Conservation (phyloP, 371 early-diverging fungal species). For the Sporodiniella umbellata region DNA sequence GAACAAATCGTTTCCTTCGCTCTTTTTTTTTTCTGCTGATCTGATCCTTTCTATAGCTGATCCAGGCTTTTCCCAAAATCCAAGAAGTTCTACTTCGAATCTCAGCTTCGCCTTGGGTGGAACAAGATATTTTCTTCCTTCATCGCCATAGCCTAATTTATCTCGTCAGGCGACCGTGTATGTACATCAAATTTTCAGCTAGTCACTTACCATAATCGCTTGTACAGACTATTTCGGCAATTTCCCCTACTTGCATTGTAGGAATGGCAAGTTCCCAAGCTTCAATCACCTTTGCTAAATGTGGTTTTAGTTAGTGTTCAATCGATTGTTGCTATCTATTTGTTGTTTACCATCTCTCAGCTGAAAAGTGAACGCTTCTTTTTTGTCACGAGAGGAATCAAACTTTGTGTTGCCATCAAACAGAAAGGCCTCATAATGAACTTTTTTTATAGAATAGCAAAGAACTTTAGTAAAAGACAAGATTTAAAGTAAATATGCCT, state of each 20-base stretch:
- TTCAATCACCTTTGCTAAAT: conserved; percentile 50
- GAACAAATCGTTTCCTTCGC: conserved; percentile 51
- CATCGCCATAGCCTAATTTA: conserved; percentile 53
- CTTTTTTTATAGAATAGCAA: no score
- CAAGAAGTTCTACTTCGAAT: conserved; percentile 53
- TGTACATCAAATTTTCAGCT: no score
- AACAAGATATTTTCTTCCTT: conserved; percentile 50
- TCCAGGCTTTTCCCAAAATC: conserved; percentile 38
- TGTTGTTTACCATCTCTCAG: background rate
- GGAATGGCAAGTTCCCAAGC: conserved; percentile 61
- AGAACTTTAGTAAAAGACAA: no score
- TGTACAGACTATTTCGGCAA: conserved; percentile 47
- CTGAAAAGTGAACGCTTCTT: conserved; percentile 13
- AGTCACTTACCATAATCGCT: conserved; percentile 58
- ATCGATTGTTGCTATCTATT: no score
- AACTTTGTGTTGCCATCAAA: conserved; percentile 17
- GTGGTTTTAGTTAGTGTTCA: no score
- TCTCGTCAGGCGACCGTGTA: no score
- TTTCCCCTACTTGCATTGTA: conserved; percentile 60
- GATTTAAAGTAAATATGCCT: no score
- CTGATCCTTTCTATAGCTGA: conserved; percentile 23
- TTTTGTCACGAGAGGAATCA: conserved; percentile 36
- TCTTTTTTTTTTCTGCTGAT: conserved; percentile 49
- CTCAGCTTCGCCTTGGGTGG: conserved; percentile 51
- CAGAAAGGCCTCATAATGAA: conserved; percentile 35